These are phyloP conservation scores for Chenopodium quinoa DNA, from an alignment of 148 eudicot genomes.

Conservation along the genomic window DNA sequence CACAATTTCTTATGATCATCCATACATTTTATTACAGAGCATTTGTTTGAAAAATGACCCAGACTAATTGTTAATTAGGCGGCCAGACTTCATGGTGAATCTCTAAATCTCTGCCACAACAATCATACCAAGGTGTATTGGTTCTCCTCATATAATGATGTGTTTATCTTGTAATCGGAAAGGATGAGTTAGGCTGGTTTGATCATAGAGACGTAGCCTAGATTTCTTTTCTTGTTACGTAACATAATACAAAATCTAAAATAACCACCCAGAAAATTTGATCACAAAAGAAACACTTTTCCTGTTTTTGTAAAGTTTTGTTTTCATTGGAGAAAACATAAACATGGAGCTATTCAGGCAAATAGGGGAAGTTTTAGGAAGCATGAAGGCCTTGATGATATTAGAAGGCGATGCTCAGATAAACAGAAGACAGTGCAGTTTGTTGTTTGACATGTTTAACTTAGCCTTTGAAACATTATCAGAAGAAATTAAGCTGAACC, in stretches of 20 bases:
- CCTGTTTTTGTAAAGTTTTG: neutral
- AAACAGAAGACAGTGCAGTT: slow-evolving; percentile 54
- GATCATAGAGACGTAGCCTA: neutral
- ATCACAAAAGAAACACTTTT: neutral
- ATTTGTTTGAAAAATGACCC: neutral
- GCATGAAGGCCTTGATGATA: slow-evolving; percentile 58
- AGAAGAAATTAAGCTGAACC: slow-evolving; percentile 54
- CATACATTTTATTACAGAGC: slow-evolving; percentile 12
- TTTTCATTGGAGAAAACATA: slow-evolving; percentile 20
- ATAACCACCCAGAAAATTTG: slow-evolving; percentile 11
- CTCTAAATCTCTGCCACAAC: too few species aligned
- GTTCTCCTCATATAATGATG: neutral
- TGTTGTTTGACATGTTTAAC: slow-evolving; percentile 43
- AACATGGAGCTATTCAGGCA: slow-evolving; percentile 66
- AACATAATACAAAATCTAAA: neutral
- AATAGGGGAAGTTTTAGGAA: slow-evolving; percentile 65
- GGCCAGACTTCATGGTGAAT: neutral
- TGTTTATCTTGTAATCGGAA: too few species aligned
- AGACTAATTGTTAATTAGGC: neutral
- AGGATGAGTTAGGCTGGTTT: neutral
- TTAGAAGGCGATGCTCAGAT: slow-evolving; percentile 44
- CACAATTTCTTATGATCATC: neutral
- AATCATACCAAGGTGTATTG: too few species aligned
- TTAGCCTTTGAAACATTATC: slow-evolving; percentile 50
- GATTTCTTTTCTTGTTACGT: neutral